Evolutionary conservation across 306 rosid genomes (phyloP).

Genomic region (Lathyrus aphaca): DNA sequence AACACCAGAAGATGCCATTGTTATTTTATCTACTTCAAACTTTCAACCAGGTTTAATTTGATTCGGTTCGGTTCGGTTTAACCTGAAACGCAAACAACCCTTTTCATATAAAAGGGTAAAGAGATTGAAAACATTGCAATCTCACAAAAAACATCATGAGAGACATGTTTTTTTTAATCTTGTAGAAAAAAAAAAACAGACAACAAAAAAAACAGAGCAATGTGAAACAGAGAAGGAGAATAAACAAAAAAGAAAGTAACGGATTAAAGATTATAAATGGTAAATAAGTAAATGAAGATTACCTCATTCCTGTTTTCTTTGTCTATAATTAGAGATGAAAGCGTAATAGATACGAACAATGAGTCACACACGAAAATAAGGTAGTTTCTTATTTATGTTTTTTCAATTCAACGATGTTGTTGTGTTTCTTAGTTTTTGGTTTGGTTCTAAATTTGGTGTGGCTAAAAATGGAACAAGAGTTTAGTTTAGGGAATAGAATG

Average conservation of each 20-base stretch:
- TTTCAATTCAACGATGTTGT: not conserved
- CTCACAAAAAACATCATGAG: slow-evolving; percentile 27
- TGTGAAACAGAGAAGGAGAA: slow-evolving; percentile 38
- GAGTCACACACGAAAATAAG: not conserved
- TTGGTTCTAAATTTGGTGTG: slow-evolving; percentile 25
- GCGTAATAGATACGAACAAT: slow-evolving; percentile 9
- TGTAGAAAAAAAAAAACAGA: not conserved
- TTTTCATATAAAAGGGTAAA: slow-evolving; percentile 20
- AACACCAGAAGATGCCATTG: slow-evolving; percentile 78
- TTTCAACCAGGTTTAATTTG: not conserved
- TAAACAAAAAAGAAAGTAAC: slow-evolving; percentile 28
- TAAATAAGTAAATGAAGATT: slow-evolving; percentile 13
- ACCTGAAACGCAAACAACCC: slow-evolving; percentile 40
- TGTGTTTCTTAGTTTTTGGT: not conserved
- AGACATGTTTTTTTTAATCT: slow-evolving; percentile 1
- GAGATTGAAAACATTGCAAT: slow-evolving; percentile 35
- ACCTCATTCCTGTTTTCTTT: slow-evolving; percentile 33
- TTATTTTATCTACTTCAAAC: not conserved
- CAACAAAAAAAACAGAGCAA: slow-evolving; percentile 5
- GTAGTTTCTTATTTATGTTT: not conserved
- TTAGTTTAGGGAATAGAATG: slow-evolving; percentile 12
- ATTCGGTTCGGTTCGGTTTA: not conserved
- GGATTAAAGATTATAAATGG: slow-evolving; percentile 27
- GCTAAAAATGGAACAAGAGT: slow-evolving; percentile 37
- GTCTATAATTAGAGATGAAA: slow-evolving; percentile 37